Conservation (phyloP, 225 moss, liverwort and hornwort species). For the Antitrichia curtipendula region DNA sequence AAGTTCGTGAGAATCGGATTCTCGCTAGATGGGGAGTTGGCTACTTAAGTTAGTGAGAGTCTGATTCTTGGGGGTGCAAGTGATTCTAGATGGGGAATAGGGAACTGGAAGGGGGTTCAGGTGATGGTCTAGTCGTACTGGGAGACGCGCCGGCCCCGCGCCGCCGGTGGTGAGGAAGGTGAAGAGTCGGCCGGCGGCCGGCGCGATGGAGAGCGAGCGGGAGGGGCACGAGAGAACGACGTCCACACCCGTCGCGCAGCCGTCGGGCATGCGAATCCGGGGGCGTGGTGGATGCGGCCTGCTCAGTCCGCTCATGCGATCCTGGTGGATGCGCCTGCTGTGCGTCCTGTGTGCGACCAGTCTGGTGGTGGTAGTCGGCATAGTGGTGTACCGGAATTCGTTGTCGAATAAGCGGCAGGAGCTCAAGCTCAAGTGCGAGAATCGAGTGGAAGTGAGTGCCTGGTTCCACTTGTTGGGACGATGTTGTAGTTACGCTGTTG, state of each 20-base stretch:
- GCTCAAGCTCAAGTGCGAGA: slow-evolving; percentile 37
- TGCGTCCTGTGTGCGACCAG: background rate
- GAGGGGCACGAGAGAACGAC: background rate
- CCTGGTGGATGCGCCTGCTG: slow-evolving; percentile 17
- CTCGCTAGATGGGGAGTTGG: background rate
- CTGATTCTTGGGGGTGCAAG: background rate
- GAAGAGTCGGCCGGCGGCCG: background rate
- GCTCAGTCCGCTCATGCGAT: slow-evolving; percentile 15
- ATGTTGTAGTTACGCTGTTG: background rate
- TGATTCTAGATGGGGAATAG: background rate
- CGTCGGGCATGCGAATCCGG: background rate
- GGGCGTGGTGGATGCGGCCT: background rate
- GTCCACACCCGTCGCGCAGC: background rate
- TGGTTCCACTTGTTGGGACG: no score
- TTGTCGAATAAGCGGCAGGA: slow-evolving; percentile 33
- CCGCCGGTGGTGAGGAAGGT: background rate
- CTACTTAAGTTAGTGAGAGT: background rate
- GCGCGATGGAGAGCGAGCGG: slow-evolving; percentile 3
- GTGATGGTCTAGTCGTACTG: background rate
- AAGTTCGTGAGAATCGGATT: background rate
- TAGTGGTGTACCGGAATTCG: slow-evolving; percentile 15
- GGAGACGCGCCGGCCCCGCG: background rate
- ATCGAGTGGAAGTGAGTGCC: slow-evolving; percentile 23
- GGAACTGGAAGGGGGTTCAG: background rate
- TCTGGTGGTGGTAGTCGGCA: slow-evolving; percentile 28